Conservation (phyloP, 495 filamentous ascomycete species). For the Penicillium ochrochloron region DNA sequence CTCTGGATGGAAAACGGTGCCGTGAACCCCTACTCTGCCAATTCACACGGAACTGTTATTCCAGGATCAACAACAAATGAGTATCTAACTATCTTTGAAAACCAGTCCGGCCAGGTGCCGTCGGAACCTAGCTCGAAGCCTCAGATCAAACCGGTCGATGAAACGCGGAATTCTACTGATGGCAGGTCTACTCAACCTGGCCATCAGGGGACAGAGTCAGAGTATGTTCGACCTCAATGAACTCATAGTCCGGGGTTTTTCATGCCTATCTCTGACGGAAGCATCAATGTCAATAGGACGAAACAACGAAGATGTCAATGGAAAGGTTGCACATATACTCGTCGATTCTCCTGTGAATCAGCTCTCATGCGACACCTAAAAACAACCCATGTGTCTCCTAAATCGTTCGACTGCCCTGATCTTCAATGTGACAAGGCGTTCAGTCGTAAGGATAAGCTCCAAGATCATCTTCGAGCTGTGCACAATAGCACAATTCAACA, state of each 20-base stretch:
- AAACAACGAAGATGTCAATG: conserved; percentile 21
- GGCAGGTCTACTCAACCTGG: background rate
- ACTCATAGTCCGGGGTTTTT: background rate
- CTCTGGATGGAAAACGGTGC: background rate
- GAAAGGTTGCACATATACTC: conserved; percentile 22
- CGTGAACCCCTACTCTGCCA: background rate
- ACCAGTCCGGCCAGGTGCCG: background rate
- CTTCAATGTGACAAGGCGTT: conserved; percentile 15
- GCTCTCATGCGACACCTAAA: conserved; percentile 28
- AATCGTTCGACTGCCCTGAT: conserved; percentile 17
- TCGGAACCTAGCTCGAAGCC: background rate
- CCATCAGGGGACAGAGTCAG: background rate
- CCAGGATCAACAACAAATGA: background rate
- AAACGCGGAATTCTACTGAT: background rate
- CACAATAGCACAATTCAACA: background rate
- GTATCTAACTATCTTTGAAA: background rate
- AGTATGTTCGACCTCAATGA: background rate
- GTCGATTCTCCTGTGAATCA: conserved; percentile 20
- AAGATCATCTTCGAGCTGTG: conserved; percentile 18
- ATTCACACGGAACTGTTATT: background rate
- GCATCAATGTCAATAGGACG: background rate
- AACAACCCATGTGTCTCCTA: conserved; percentile 23
- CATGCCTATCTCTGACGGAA: background rate
- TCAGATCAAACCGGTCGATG: background rate
- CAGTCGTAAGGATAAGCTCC: conserved; percentile 27